Evolutionary conservation across 192 early-diverging fungal species (phyloP).

Genomic region (Backusella psychrophila): DNA sequence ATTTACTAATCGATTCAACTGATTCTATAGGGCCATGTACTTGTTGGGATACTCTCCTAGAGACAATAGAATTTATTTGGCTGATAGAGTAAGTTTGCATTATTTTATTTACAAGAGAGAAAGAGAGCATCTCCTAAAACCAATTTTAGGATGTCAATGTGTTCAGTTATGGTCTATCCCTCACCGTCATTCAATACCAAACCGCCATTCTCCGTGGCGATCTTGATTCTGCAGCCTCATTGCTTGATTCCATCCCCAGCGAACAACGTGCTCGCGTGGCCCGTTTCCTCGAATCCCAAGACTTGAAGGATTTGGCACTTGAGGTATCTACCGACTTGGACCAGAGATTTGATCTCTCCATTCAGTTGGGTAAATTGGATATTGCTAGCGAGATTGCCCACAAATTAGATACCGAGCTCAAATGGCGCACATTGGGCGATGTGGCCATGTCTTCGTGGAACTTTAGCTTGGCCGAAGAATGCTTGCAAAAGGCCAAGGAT

Average conservation of each 20-base stretch:
- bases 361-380: constrained; percentile 82
- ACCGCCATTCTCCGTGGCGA: constrained; percentile 96
- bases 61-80: constrained; percentile 92
- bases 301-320: constrained; percentile 87
- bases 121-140: too few species aligned
- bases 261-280: constrained; percentile 92
- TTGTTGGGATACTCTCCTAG: constrained; percentile 92
- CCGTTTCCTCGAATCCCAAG: constrained; percentile 93
- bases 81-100: constrained; percentile 67
- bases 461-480: constrained; percentile 88
- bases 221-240: constrained; percentile 69
- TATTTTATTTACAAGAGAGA: too few species aligned
- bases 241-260: constrained; percentile 83
- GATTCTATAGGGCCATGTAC: constrained; percentile 66
- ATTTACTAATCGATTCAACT: constrained; percentile 3
- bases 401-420: constrained; percentile 78
- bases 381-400: constrained; percentile 86
- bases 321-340: constrained; percentile 94
- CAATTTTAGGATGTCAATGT: constrained; percentile 73
- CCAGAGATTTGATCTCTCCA: constrained; percentile 94
- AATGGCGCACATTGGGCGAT: constrained; percentile 94
- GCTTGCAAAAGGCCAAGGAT: constrained; percentile 85
- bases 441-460: constrained; percentile 88
- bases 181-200: constrained; percentile 97
- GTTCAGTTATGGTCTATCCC: constrained; percentile 85